Evolutionary conservation across 129 eudicot species (phyloP).

Genomic region (Solidago caesia): DNA sequence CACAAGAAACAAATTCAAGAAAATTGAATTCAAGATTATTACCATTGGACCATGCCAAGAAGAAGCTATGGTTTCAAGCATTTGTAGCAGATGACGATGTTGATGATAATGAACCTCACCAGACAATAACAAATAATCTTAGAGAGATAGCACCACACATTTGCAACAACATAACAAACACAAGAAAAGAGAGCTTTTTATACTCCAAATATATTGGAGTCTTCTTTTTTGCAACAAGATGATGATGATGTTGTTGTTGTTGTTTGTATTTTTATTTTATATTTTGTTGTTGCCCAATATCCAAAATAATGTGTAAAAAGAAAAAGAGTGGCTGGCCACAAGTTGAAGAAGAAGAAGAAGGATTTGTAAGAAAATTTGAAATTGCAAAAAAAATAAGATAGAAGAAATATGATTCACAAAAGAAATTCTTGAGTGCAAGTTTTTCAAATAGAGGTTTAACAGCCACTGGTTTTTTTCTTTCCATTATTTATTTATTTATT

Average conservation of each 20-base stretch:
- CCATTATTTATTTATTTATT: not conserved
- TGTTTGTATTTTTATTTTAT: not conserved
- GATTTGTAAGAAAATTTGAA: slow-evolving; percentile 27
- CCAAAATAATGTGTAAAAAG: slow-evolving; percentile 13
- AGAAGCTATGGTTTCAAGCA: slow-evolving; percentile 57
- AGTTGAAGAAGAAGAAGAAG: slow-evolving; percentile 17
- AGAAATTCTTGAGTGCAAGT: not conserved
- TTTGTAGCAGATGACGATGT: slow-evolving; percentile 14
- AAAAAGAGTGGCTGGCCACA: slow-evolving; percentile 44
- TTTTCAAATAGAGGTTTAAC: slow-evolving; percentile 8
- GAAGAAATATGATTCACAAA: slow-evolving; percentile 5
- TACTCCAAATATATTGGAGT: not conserved
- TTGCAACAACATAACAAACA: not conserved
- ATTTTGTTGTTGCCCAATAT: slow-evolving; percentile 9
- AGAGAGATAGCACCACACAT: slow-evolving; percentile 19
- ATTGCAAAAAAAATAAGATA: not conserved
- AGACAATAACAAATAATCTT: not conserved
- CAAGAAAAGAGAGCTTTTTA: not conserved
- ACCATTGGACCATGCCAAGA: slow-evolving; percentile 52
- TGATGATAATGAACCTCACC: slow-evolving; percentile 22
- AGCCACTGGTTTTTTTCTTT: slow-evolving; percentile 18
- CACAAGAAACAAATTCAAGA: not conserved
- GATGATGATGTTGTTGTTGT: not conserved
- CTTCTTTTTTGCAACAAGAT: slow-evolving; percentile 8
- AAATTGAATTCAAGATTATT: slow-evolving; percentile 8